Base-by-base conservation (phyloP, 129 eudicot species). In the Helichrysum umbraculigerum region DNA sequence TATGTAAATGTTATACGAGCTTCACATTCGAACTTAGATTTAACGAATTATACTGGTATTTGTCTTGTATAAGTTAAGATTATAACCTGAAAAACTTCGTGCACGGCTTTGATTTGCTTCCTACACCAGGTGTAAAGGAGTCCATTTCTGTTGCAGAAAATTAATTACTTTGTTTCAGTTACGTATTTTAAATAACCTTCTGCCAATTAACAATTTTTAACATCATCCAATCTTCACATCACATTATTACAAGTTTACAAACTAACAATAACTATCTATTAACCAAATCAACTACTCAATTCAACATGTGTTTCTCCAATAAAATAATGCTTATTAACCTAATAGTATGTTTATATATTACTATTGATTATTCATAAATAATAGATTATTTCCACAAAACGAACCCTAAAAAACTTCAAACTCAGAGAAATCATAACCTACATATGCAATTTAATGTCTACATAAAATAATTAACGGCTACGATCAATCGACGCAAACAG, bases 101-200 rank as follows among this genome's bases (percentile, higher is more conserved):
- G 95, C 97, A 91, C 63, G 97, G 97, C 97, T 88, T 91, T 83
- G 92, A 88, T 91, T 91, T 91, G 95, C 95, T 88, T 85, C 97
- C 95, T 88, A 91, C 88, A 91, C 97, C 95, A 81, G 87, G 85
- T 86, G 88, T 82, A 86, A 91, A 84, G 32, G 88, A 81, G 81
- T 88, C 92, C 89, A 65, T 57, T 90, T 87, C 96, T 90, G 96
- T 90, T 79, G 41, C 92, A 90, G 17, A 58, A 83, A 72, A 84
- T 90, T 90, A 47, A 77, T 78, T 84, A 71, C 76, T 71, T 73
- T 79, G 90, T 82, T 82, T 87, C 79, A 90, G 88, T 86, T 90
- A 72, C 33, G 63, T 74, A 68, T 68, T 81, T 61, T 63, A 17
- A 61, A 54, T 66, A n/a, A 51, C 16, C 56, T 81, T 75, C 79